These are phyloP conservation scores for Zygosaccharomyces rouxii DNA, from an alignment of 805 yeast genomes.

Conservation along the genomic window DNA sequence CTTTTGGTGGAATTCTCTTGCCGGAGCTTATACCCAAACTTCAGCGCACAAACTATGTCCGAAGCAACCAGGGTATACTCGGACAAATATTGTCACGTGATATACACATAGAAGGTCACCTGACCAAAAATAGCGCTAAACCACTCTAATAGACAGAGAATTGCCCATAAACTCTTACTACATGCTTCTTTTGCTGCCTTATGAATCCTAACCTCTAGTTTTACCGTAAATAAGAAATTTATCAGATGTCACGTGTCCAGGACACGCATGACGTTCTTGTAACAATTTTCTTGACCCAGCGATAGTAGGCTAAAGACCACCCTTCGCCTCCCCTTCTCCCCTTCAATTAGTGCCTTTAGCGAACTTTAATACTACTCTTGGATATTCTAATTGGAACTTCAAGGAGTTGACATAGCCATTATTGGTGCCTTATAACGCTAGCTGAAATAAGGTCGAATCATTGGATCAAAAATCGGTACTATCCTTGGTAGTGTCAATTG, in stretches of 20 bases:
- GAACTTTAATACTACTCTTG: neutral
- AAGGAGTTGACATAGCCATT: neutral
- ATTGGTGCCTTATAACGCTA: neutral
- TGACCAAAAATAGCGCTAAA: too few species aligned
- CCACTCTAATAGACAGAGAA: too few species aligned
- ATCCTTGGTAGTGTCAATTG: neutral
- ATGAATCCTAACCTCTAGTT: too few species aligned
- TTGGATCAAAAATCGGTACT: neutral
- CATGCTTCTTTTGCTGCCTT: too few species aligned
- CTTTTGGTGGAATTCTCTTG: too few species aligned
- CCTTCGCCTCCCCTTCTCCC: slow-evolving; percentile 4
- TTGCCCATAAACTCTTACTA: too few species aligned
- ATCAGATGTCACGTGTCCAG: neutral
- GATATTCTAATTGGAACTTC: neutral
- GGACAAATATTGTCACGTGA: too few species aligned
- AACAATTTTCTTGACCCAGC: neutral
- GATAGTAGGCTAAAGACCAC: neutral
- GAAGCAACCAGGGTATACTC: too few species aligned
- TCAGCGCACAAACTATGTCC: too few species aligned
- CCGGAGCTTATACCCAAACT: too few species aligned
- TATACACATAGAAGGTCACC: too few species aligned
- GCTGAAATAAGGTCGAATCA: neutral
- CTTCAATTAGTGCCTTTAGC: neutral
- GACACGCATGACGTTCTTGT: neutral
- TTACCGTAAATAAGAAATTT: neutral